Base-by-base conservation (phyloP, 2,329 filamentous ascomycete species). In the Diplocarpon rosae region DNA sequence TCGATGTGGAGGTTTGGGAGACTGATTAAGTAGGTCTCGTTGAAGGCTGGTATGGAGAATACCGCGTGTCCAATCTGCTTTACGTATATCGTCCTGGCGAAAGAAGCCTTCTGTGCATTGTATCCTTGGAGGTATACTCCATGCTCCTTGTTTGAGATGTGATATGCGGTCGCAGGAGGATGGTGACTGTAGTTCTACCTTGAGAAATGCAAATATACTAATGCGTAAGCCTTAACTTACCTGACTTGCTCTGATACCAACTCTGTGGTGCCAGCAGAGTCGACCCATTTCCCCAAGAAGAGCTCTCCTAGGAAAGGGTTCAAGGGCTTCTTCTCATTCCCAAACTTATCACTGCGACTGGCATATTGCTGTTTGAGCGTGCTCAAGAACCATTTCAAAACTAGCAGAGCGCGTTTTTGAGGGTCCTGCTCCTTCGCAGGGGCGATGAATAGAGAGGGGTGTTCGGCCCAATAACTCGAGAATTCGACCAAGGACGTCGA, bases 251-350 rank as follows among this genome's bases (percentile, higher is more conserved):
- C 90, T 60, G 87, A 94, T 57, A 95, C 75, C 53, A 98, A 74
- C 56, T 83, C 78, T 24, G 92, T 96, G 38, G 80, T 83, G 46
- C 90, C 90, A 42, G 78, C 77, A 37, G 78, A 73, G 60, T 94
- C 85, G 47, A 83, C 77, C 92, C 92, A 98, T 58, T 80, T 83
- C 17, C 90, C 92, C 24, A 96, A 66, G 67, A 95, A 96, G 29
- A 96, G 75, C 69, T 98, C 90, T 45, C 90, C 90, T 30, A 98
- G 68, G 67, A 98, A 96, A 0, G 92, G 92, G 62, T 98, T 96
- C 48, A 98, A 69, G 2, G 90, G 90, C 71, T 96, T 98, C 78
- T 96, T 96, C 72, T 95, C 90, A 60, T 87, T 92, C 39, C 87
- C 88, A 52, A 73, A 80, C 56, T 79, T 69, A 56, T 95, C 89